These are phyloP conservation scores for Coelastrella sp. DNA, from an alignment of 139 green algal genomes.

Conservation along the genomic window DNA sequence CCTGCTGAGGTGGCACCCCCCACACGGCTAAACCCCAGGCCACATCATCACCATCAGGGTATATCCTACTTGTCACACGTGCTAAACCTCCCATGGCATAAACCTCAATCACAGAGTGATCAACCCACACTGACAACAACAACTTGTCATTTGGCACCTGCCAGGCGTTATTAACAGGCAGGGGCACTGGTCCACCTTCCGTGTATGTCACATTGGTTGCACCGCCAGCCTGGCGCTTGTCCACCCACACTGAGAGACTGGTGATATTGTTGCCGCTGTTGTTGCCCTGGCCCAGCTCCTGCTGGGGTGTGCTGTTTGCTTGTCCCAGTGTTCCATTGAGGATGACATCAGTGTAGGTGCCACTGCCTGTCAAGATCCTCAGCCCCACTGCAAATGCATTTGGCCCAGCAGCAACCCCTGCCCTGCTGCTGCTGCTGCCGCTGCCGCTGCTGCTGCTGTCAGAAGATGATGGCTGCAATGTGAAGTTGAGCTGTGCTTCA, in stretches of 20 bases:
- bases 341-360: slow-evolving; percentile 13
- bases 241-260: slow-evolving; percentile 33
- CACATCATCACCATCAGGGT: slow-evolving; percentile 17
- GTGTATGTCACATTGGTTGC: slow-evolving; percentile 6
- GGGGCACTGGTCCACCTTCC: slow-evolving; percentile 24
- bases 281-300: neutral
- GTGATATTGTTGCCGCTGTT: neutral
- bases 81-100: slow-evolving; percentile 26
- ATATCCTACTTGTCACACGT: slow-evolving; percentile 22
- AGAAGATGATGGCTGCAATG: neutral
- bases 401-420: neutral
- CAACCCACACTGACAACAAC: slow-evolving; percentile 23
- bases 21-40: slow-evolving; percentile 27
- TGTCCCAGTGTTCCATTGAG: neutral
- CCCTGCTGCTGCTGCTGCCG: slow-evolving; percentile 2
- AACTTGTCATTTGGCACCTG: neutral
- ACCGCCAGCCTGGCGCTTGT: neutral
- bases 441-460: neutral
- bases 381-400: slow-evolving; percentile 10
- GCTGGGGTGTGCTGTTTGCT: neutral
- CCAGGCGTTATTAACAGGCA: slow-evolving; percentile 1
- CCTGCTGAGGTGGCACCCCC: neutral
- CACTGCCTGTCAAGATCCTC: neutral
- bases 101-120: slow-evolving; percentile 39
- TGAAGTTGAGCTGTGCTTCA: slow-evolving; percentile 38